A percentile compares a stretch with the other conserved stretches of the same genome.
Evolutionary conservation across 164 flowering plant genomes (phyloP).

Genomic region (Dillenia suffruticosa): DNA sequence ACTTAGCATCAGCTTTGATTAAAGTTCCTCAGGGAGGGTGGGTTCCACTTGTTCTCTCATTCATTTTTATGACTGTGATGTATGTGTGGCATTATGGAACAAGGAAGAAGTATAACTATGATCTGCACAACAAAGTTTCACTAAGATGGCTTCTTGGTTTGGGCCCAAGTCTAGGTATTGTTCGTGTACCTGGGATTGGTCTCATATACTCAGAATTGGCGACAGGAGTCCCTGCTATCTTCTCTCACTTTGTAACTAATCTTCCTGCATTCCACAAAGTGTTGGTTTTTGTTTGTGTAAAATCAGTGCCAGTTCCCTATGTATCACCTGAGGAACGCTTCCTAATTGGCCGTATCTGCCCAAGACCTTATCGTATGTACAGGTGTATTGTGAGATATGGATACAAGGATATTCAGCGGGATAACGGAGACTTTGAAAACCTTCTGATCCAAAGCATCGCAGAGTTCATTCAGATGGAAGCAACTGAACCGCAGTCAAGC

Average conservation of each 20-base stretch:
- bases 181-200: constrained; percentile 91
- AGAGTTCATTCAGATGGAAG: constrained; percentile 90
- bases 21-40: constrained; percentile 91
- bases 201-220: constrained; percentile 86
- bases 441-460: constrained; percentile 74
- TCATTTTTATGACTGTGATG: constrained; percentile 67
- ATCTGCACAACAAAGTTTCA: constrained; percentile 84
- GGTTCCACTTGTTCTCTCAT: constrained; percentile 71
- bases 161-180: constrained; percentile 89
- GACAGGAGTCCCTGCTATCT: constrained; percentile 83
- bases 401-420: constrained; percentile 76
- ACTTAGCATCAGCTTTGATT: constrained; percentile 59
- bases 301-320: constrained; percentile 83
- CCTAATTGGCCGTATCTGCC: constrained; percentile 82
- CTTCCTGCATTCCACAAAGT: constrained; percentile 90
- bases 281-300: constrained; percentile 82
- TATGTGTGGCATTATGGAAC: constrained; percentile 86
- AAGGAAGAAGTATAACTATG: constrained; percentile 69
- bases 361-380: constrained; percentile 84
- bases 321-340: constrained; percentile 84
- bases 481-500: constrained; percentile 50
- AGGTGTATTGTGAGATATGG: constrained; percentile 89
- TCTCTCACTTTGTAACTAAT: constrained; percentile 87
- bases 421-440: constrained; percentile 76
- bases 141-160: constrained; percentile 78